Conservation (phyloP, 495 filamentous ascomycete genomes). For the Penicillium soppii region DNA sequence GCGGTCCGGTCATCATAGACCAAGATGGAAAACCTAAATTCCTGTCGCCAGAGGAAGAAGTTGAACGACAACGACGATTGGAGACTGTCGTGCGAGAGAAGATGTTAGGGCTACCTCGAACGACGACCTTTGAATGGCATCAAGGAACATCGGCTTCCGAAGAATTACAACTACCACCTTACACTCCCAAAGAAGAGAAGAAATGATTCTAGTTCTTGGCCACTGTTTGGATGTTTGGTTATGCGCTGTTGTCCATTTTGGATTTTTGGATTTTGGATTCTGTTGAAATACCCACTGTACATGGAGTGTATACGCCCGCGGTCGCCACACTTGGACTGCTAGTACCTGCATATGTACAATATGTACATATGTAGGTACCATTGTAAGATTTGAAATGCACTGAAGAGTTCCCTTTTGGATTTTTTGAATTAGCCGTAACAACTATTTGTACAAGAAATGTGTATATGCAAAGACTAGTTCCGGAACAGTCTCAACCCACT, state of each 20-base stretch:
- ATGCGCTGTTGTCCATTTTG: background rate
- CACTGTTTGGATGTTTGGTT: background rate
- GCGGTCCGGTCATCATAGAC: slow-evolving; percentile 30
- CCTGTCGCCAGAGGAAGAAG: slow-evolving; percentile 29
- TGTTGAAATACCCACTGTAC: background rate
- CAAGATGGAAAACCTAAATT: slow-evolving; percentile 26
- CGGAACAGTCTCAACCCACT: slow-evolving; percentile 76
- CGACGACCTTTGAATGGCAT: slow-evolving; percentile 26
- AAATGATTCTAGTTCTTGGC: background rate
- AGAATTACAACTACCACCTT: slow-evolving; percentile 18
- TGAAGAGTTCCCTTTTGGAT: slow-evolving; percentile 1
- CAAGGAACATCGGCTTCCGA: slow-evolving; percentile 1
- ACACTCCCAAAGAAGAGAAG: slow-evolving; percentile 17
- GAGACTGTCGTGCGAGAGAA: slow-evolving; percentile 26
- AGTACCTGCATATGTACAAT: too few species aligned
- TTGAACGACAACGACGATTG: slow-evolving; percentile 16
- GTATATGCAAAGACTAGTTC: slow-evolving; percentile 28
- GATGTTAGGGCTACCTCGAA: slow-evolving; percentile 29
- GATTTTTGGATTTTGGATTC: background rate
- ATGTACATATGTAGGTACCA: background rate
- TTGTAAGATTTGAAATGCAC: slow-evolving; percentile 4
- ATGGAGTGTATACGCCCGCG: background rate
- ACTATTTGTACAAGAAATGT: slow-evolving; percentile 8
- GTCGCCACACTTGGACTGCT: too few species aligned
- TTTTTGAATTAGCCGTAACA: background rate